Conservation (phyloP, 1,139 yeast species). For the Scheffersomyces stambukii region DNA sequence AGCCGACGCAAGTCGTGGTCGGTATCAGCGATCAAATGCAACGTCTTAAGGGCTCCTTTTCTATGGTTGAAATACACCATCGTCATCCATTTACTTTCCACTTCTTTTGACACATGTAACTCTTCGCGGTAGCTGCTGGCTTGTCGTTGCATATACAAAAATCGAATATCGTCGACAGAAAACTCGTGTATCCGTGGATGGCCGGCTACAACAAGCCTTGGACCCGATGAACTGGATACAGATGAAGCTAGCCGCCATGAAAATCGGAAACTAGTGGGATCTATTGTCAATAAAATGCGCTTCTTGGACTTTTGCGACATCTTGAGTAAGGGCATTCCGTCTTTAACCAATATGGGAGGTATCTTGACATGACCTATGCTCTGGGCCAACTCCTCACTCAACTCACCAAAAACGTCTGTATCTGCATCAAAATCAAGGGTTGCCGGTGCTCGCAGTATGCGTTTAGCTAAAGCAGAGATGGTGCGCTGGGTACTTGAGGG, state of each 20-base stretch:
- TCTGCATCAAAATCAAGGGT: conserved; percentile 3
- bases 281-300: conserved; percentile 35
- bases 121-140: conserved; percentile 86
- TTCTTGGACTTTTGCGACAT: conserved; percentile 68
- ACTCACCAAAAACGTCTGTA: conserved; percentile 4
- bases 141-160: conserved; percentile 60
- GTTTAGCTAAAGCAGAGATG: conserved; percentile 4
- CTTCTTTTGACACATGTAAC: conserved; percentile 65
- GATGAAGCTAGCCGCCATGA: conserved; percentile 41
- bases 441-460: conserved; percentile 3
- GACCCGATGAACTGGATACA: conserved; percentile 4
- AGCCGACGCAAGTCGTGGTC: conserved; percentile 58
- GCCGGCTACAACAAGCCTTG: conserved; percentile 13
- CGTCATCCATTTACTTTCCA: conserved; percentile 72
- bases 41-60: conserved; percentile 50
- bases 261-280: conserved; percentile 31
- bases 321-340: conserved; percentile 50
- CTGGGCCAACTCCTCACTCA: conserved; percentile 9
- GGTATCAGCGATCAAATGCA: conserved; percentile 74
- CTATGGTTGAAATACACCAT: conserved; percentile 62
- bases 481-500: background rate
- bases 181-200: conserved; percentile 37
- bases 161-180: conserved; percentile 68
- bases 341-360: conserved; percentile 29
- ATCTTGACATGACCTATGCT: conserved; percentile 15